Evolutionary conservation across 257 asterid genomes (phyloP).

Genomic region (Primulina eburnea): DNA sequence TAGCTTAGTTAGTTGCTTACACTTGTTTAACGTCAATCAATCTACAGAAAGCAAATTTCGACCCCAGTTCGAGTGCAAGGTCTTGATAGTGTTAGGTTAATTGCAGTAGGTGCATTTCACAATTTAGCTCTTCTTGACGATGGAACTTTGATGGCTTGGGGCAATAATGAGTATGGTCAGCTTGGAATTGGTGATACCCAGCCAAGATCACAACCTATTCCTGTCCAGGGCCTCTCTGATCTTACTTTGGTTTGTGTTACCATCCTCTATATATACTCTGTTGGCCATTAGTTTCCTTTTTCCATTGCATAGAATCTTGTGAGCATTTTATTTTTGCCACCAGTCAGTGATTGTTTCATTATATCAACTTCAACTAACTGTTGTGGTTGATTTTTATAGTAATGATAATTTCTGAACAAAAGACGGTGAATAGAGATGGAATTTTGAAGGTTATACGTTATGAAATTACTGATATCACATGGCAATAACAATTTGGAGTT

Average conservation of each 20-base stretch:
- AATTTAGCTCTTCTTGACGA: constrained; percentile 89
- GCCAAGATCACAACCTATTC: constrained; percentile 94
- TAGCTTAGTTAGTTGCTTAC: constrained; percentile 9
- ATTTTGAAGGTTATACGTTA: too few relatives aligned
- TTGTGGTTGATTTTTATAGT: too few relatives aligned
- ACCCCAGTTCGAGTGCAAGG: constrained; percentile 97
- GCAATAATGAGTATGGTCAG: constrained; percentile 97
- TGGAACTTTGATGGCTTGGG: constrained; percentile 93
- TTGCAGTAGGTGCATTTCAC: constrained; percentile 98
- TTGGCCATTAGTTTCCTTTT: constrained; percentile 8
- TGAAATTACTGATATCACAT: too few relatives aligned
- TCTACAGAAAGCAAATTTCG: constrained; percentile 89
- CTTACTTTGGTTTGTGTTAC: constrained; percentile 67
- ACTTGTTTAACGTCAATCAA: constrained; percentile 11
- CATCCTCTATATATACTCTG: constrained; percentile 21
- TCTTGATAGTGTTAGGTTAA: constrained; percentile 68
- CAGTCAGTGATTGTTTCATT: too few relatives aligned
- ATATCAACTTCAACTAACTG: too few relatives aligned
- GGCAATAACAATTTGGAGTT: too few relatives aligned
- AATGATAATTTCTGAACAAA: too few relatives aligned
- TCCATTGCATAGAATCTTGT: constrained; percentile 6
- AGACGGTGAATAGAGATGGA: too few relatives aligned
- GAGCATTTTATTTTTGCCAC: neutral
- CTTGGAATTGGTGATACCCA: constrained; percentile 98
- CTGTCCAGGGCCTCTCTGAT: constrained; percentile 83